Evolutionary conservation across 345 rosid species (phyloP).

Genomic region (Ailanthus altissimus): DNA sequence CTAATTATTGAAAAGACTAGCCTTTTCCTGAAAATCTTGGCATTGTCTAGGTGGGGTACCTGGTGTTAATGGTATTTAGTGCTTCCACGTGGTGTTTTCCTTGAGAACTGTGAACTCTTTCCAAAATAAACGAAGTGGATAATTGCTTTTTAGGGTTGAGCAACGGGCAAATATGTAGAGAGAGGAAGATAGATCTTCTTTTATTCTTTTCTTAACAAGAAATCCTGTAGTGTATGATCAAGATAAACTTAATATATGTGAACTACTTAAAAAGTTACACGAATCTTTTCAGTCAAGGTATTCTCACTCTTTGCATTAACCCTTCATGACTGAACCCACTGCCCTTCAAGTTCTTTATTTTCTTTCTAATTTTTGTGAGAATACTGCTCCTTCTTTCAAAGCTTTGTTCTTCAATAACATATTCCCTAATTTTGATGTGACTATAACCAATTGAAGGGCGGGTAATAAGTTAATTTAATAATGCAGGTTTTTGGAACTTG

Average conservation of each 20-base stretch:
- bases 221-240: not conserved
- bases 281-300: not conserved
- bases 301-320: no score
- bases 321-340: no score
- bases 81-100: conserved; percentile 24
- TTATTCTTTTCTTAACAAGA: not conserved
- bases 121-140: conserved; percentile 8
- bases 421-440: not conserved
- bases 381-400: not conserved
- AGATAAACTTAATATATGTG: not conserved
- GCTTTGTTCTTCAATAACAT: no score
- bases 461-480: not conserved
- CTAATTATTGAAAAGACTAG: not conserved
- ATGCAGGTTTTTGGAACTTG: conserved; percentile 7
- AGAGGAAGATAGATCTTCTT: not conserved
- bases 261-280: not conserved
- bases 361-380: not conserved
- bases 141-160: not conserved
- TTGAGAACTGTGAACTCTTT: conserved; percentile 10
- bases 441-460: conserved; percentile 5
- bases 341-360: no score
- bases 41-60: conserved; percentile 17
- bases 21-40: not conserved
- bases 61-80: conserved; percentile 24
- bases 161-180: not conserved